Conservation (phyloP, 805 yeast genomes). For the Huiozyma sinensis region DNA sequence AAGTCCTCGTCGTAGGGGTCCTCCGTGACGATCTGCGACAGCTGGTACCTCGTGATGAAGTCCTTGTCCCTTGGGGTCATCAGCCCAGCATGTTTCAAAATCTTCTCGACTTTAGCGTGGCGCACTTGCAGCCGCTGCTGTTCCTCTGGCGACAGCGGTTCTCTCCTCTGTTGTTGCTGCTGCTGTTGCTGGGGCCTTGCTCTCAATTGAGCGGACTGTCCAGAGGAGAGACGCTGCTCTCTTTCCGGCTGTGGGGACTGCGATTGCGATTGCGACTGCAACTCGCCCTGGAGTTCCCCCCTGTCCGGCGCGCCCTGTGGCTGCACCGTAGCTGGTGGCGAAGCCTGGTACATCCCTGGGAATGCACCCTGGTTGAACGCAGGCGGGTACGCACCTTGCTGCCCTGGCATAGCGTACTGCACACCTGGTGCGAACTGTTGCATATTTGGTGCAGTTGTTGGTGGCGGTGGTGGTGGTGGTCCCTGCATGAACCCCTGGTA, state of each 20-base stretch:
- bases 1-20: constrained; percentile 97
- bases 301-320: background rate
- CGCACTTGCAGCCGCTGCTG: constrained; percentile 55
- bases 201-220: background rate
- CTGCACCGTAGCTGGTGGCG: background rate
- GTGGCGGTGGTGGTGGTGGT: background rate
- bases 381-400: background rate
- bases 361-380: background rate
- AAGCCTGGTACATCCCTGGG: background rate
- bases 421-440: constrained; percentile 2
- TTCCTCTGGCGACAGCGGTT: constrained; percentile 57
- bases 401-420: constrained; percentile 1
- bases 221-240: constrained; percentile 7
- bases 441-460: constrained; percentile 1
- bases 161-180: constrained; percentile 23
- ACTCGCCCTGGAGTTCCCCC: background rate
- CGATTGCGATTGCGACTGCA: constrained; percentile 15
- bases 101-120: constrained; percentile 64
- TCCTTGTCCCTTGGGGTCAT: constrained; percentile 98
- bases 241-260: constrained; percentile 10
- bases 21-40: constrained; percentile 90
- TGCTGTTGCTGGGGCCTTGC: constrained; percentile 3
- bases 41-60: constrained; percentile 85
- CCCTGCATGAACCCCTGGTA: background rate
- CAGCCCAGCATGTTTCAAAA: constrained; percentile 76